These are phyloP conservation scores for Leucosporidium creatinivorum DNA, from an alignment of 768 basidiomycete species.

Conservation along the genomic window DNA sequence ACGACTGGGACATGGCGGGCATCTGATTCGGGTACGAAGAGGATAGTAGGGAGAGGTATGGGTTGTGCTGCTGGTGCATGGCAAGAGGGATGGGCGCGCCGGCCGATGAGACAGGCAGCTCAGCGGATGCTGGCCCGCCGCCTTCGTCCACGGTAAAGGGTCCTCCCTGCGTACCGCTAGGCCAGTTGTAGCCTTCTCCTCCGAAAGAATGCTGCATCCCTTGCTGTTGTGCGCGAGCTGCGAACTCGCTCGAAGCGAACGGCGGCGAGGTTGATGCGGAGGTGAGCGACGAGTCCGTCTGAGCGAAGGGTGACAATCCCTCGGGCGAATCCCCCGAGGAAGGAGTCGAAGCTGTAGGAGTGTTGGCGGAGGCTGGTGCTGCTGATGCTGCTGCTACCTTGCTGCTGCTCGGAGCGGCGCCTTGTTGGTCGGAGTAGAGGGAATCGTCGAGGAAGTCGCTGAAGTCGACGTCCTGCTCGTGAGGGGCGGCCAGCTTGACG, in stretches of 20 bases:
- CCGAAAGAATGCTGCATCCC: conserved; percentile 4
- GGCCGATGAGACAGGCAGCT: not conserved
- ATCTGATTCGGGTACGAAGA: conserved; percentile 14
- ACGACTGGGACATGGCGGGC: conserved; percentile 13
- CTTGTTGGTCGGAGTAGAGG: not conserved
- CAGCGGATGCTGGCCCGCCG: not conserved
- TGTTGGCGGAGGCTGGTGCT: not conserved
- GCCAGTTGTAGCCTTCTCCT: not conserved
- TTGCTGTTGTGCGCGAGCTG: not conserved
- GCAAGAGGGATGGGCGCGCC: not conserved
- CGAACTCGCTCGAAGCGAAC: conserved; percentile 2
- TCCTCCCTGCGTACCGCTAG: not conserved
- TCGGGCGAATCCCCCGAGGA: conserved; percentile 20
- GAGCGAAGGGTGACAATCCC: not conserved
- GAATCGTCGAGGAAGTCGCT: conserved; percentile 18
- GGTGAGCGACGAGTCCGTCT: conserved; percentile 15
- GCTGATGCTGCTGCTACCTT: not conserved
- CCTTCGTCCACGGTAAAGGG: not conserved
- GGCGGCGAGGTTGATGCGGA: conserved; percentile 21
- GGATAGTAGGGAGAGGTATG: not conserved
- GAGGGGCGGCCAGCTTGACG: not conserved
- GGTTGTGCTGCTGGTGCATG: not conserved
- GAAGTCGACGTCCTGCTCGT: conserved; percentile 14
- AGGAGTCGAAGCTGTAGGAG: conserved; percentile 1
- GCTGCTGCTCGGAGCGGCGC: too few species aligned